Conservation (phyloP, 805 yeast genomes). For the Metschnikowia orientalis region DNA sequence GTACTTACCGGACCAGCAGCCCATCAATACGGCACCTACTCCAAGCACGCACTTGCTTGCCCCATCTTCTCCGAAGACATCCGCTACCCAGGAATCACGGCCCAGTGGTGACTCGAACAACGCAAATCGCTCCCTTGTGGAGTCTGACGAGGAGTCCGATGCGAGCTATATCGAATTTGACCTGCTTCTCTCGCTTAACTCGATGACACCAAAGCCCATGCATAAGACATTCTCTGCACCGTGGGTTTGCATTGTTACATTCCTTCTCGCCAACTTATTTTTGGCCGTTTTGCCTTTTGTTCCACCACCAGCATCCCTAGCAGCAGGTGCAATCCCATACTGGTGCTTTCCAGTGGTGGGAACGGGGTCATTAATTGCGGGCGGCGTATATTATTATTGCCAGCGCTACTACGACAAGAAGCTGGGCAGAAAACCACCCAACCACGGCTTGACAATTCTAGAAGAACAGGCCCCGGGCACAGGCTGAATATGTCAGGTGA, state of each 20-base stretch:
- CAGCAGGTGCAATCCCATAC: conserved; percentile 40
- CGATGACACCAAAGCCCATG: background rate
- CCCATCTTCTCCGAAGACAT: background rate
- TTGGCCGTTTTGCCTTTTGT: conserved; percentile 54
- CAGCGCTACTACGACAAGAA: conserved; percentile 10
- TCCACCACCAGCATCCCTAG: conserved; percentile 42
- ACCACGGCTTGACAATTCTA: no score
- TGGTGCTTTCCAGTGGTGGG: conserved; percentile 58
- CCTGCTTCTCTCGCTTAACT: conserved; percentile 13
- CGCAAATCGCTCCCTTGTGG: no score
- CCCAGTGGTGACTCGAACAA: no score
- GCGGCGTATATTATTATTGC: conserved; percentile 29
- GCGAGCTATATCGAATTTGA: conserved; percentile 16
- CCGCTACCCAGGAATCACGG: background rate
- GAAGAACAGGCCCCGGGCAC: no score
- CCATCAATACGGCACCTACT: background rate
- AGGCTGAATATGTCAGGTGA: no score
- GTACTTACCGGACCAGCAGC: no score
- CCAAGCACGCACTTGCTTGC: background rate
- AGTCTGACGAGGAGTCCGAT: conserved; percentile 9
- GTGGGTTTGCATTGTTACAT: conserved; percentile 29
- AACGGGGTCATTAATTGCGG: conserved; percentile 39
- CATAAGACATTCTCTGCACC: conserved; percentile 28
- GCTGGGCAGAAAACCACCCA: conserved; percentile 10
- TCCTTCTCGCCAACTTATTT: conserved; percentile 44